phyloP scores from a whole-genome alignment of 169 alveolate species.

The Cryptosporidium viatorum region DNA sequence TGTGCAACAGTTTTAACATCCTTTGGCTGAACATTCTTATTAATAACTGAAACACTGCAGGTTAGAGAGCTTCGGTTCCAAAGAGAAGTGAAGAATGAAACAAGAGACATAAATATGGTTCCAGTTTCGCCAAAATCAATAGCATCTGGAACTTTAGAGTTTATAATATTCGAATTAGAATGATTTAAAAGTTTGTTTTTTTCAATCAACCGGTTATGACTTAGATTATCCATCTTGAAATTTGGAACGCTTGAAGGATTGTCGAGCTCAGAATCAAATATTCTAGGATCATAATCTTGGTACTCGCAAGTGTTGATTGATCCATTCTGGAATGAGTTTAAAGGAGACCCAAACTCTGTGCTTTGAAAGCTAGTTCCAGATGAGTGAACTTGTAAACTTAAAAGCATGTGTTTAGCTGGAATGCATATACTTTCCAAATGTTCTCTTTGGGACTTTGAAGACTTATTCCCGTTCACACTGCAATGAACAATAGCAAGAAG shows the following conservation, averaged over 20 bases:
- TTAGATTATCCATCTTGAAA: neutral
- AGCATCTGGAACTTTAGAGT: neutral
- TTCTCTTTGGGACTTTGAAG: conserved; percentile 42
- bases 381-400: conserved; percentile 46
- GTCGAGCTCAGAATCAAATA: neutral
- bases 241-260: neutral
- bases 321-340: conserved; percentile 12
- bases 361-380: conserved; percentile 51
- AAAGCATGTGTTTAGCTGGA: conserved; percentile 60
- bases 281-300: neutral
- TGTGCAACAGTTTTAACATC: conserved; percentile 43
- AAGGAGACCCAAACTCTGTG: conserved; percentile 63
- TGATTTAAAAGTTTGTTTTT: neutral
- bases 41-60: conserved; percentile 69
- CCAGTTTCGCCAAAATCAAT: conserved; percentile 11
- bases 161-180: neutral
- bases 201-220: neutral
- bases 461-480: conserved; percentile 2
- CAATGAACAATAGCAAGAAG: conserved; percentile 81
- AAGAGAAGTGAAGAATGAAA: conserved; percentile 62
- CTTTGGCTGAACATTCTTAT: conserved; percentile 66
- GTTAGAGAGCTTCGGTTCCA: conserved; percentile 68
- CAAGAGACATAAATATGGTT: conserved; percentile 69
- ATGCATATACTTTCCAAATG: conserved; percentile 50
- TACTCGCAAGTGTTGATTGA: neutral